phyloP scores from a whole-genome alignment of 2,329 filamentous ascomycete species.

The Stagonosporopsis tanaceti region DNA sequence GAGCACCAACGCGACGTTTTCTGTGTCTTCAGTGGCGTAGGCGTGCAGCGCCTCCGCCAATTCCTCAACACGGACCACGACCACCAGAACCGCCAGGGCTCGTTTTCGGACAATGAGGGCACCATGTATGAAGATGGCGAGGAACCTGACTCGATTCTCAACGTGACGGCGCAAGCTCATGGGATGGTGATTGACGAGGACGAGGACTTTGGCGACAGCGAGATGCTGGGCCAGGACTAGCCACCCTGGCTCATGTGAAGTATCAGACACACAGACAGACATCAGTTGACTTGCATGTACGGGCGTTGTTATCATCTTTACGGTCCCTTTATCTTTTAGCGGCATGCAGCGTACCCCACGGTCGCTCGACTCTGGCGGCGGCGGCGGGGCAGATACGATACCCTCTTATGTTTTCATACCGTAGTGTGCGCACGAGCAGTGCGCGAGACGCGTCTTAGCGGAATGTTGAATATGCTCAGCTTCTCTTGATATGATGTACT shows the following conservation, averaged over 20 bases:
- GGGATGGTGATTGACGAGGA: slow-evolving; percentile 54
- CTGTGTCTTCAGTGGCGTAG: slow-evolving; percentile 92
- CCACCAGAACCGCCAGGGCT: slow-evolving; percentile 25
- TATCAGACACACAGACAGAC: not conserved
- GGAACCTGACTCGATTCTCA: slow-evolving; percentile 45
- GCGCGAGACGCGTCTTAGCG: not conserved
- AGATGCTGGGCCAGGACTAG: slow-evolving; percentile 51
- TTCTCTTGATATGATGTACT: not conserved
- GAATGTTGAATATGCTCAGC: not conserved
- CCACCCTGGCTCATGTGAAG: not conserved
- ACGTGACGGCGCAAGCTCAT: slow-evolving; percentile 47
- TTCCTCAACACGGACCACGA: slow-evolving; percentile 69
- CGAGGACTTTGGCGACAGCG: slow-evolving; percentile 56
- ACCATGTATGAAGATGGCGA: slow-evolving; percentile 45
- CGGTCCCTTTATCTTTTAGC: slow-evolving; percentile 22
- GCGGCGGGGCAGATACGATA: slow-evolving; percentile 28
- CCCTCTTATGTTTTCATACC: slow-evolving; percentile 26
- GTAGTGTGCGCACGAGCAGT: not conserved
- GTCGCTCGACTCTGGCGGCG: slow-evolving; percentile 15
- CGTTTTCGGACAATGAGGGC: slow-evolving; percentile 35
- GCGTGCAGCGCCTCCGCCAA: slow-evolving; percentile 78
- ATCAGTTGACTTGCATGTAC: slow-evolving; percentile 21
- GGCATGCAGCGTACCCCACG: slow-evolving; percentile 20
- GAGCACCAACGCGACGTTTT: slow-evolving; percentile 95
- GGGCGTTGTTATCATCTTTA: slow-evolving; percentile 20